phyloP scores from a whole-genome alignment of 2,329 filamentous ascomycete genomes.

The Capronia epimyces region DNA sequence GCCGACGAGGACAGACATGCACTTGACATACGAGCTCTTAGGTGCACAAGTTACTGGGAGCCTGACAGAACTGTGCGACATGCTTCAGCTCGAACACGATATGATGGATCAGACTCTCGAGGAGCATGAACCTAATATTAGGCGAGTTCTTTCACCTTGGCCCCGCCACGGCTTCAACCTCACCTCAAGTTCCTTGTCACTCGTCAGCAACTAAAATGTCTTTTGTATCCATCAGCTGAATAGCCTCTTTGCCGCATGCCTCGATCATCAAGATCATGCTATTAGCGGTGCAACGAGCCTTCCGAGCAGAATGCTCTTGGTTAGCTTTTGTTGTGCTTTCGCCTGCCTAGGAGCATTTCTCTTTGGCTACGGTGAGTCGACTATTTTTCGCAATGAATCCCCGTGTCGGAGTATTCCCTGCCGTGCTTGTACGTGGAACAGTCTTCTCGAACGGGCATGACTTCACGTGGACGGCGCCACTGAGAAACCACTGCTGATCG shows the following conservation, averaged over 20 bases:
- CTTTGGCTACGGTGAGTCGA: conserved; percentile 41
- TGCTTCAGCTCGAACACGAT: no score
- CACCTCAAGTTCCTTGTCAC: not conserved
- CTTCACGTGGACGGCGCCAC: no score
- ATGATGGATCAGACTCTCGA: no score
- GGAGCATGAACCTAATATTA: no score
- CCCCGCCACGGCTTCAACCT: not conserved
- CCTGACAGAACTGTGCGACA: no score
- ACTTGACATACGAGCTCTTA: no score
- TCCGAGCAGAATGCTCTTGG: conserved; percentile 25
- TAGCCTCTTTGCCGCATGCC: not conserved
- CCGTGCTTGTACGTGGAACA: not conserved
- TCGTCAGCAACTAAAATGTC: not conserved
- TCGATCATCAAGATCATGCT: not conserved
- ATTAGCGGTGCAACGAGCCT: not conserved
- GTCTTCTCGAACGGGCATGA: not conserved
- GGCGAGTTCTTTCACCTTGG: no score
- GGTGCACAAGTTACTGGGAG: no score
- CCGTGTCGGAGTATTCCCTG: no score
- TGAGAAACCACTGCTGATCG: not conserved
- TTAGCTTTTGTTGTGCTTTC: conserved; percentile 39
- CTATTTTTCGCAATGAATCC: not conserved
- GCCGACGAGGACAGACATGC: no score
- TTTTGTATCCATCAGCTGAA: not conserved
- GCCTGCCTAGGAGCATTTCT: conserved; percentile 45